phyloP scores from a whole-genome alignment of 768 basidiomycete genomes.

The Daedaleopsis sinensis region DNA sequence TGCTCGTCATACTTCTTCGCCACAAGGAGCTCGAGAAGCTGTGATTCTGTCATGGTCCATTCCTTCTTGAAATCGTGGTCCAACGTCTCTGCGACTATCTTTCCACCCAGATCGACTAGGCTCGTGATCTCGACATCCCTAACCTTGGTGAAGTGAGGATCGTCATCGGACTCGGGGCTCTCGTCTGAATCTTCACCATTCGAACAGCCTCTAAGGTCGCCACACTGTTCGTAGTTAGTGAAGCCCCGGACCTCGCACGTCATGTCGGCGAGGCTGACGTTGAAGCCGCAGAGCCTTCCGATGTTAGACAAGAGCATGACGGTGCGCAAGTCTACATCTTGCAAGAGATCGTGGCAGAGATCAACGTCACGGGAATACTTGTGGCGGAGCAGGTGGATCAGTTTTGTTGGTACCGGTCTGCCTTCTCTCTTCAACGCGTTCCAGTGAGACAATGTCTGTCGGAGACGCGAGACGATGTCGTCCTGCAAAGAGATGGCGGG shows the following conservation, averaged over 20 bases:
- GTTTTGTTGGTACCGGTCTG: conserved; percentile 18
- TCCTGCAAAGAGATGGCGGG: conserved; percentile 34
- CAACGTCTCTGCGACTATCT: too few species aligned
- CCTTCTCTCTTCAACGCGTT: conserved; percentile 24
- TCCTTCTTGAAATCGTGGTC: too few species aligned
- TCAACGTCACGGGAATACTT: conserved; percentile 36
- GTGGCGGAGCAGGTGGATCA: conserved; percentile 40
- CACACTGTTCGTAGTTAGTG: neutral
- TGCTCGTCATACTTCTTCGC: too few species aligned
- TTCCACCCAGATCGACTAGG: too few species aligned
- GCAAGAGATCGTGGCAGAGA: conserved; percentile 31
- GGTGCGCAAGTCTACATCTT: conserved; percentile 42
- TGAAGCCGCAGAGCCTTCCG: conserved; percentile 38
- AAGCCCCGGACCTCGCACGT: conserved; percentile 29
- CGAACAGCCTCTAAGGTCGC: neutral
- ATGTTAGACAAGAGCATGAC: conserved; percentile 35
- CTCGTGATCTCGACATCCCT: too few species aligned
- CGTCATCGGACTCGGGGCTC: too few species aligned
- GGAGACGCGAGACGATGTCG: conserved; percentile 26
- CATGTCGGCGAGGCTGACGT: conserved; percentile 40
- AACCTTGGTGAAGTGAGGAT: too few species aligned
- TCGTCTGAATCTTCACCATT: too few species aligned
- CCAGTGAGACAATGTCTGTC: conserved; percentile 43
- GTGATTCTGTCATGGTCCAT: too few species aligned
- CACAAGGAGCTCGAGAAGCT: too few species aligned